phyloP scores from a whole-genome alignment of 805 yeast species.

The Ogataea ramenticola region DNA sequence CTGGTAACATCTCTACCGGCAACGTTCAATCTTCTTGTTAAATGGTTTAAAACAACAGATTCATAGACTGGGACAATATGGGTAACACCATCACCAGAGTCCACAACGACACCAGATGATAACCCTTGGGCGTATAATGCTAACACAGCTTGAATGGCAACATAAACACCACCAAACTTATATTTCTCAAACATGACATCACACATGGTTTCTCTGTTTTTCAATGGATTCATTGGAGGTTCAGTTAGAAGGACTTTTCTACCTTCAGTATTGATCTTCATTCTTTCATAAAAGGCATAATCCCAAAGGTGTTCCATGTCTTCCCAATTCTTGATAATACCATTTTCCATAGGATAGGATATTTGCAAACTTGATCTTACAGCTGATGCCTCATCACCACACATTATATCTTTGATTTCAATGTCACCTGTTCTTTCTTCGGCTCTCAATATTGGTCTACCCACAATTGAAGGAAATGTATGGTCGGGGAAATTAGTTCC shows the following conservation, averaged over 20 bases:
- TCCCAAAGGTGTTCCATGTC: constrained; percentile 99
- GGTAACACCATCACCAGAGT: constrained; percentile 98
- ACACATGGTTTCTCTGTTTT: constrained; percentile 86
- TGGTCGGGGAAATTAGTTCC: constrained; percentile 96
- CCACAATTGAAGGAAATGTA: constrained; percentile 96
- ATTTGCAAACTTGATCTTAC: constrained; percentile 86
- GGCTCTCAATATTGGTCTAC: constrained; percentile 94
- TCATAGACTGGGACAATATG: constrained; percentile 98
- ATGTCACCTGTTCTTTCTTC: constrained; percentile 78
- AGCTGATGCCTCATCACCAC: constrained; percentile 91
- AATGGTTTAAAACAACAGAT: constrained; percentile 90
- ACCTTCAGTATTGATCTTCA: constrained; percentile 70
- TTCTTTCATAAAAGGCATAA: constrained; percentile 87
- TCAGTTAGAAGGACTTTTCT: constrained; percentile 85
- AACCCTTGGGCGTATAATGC: constrained; percentile 96
- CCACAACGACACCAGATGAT: constrained; percentile 95
- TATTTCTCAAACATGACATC: constrained; percentile 90
- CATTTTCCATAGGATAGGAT: constrained; percentile 98
- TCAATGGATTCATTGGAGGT: constrained; percentile 96
- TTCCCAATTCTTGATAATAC: constrained; percentile 95
- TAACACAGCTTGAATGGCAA: constrained; percentile 95
- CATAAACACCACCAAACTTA: constrained; percentile 87
- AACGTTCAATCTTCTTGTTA: constrained; percentile 87
- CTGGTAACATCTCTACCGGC: constrained; percentile 99
- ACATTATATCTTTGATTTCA: constrained; percentile 93